These are phyloP conservation scores for Schizochytrium sp. DNA, from an alignment of 108 stramenopile genomes.

Conservation along the genomic window DNA sequence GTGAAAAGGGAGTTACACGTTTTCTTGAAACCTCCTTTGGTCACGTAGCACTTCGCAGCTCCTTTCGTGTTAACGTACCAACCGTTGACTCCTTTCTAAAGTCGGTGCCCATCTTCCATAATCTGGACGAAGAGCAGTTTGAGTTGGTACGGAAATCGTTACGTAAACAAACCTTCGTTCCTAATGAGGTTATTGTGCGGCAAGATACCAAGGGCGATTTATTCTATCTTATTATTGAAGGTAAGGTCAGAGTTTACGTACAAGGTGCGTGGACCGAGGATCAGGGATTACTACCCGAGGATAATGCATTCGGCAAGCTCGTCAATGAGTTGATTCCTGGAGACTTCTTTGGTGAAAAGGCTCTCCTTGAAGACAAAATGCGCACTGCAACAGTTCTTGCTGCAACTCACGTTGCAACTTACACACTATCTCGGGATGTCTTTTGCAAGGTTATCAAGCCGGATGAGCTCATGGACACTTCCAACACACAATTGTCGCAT, in stretches of 20 bases:
- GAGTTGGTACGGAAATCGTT: not conserved
- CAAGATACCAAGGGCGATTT: conserved; percentile 64
- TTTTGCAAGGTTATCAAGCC: conserved; percentile 22
- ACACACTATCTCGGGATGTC: not conserved
- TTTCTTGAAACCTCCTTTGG: conserved; percentile 31
- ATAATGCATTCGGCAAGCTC: conserved; percentile 4
- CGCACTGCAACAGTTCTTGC: conserved; percentile 35
- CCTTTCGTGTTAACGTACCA: not conserved
- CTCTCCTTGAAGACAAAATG: not conserved
- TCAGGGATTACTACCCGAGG: not conserved
- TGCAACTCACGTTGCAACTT: conserved; percentile 20
- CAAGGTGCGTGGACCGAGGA: conserved; percentile 7
- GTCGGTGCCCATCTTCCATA: conserved; percentile 66
- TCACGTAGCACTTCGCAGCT: not conserved
- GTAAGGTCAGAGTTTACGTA: conserved; percentile 63
- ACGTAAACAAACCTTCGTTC: not conserved
- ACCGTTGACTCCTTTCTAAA: conserved; percentile 65
- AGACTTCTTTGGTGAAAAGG: conserved; percentile 48
- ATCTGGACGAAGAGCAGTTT: conserved; percentile 64
- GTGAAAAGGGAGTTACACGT: conserved; percentile 32
- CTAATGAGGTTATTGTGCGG: conserved; percentile 58
- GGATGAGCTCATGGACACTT: conserved; percentile 7
- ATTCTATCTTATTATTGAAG: conserved; percentile 64
- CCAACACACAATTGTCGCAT: conserved; percentile 24
- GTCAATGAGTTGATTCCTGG: conserved; percentile 37